Conservation (phyloP, 1,284 basidiomycete species). For the Trichosporon coremiiforme region DNA sequence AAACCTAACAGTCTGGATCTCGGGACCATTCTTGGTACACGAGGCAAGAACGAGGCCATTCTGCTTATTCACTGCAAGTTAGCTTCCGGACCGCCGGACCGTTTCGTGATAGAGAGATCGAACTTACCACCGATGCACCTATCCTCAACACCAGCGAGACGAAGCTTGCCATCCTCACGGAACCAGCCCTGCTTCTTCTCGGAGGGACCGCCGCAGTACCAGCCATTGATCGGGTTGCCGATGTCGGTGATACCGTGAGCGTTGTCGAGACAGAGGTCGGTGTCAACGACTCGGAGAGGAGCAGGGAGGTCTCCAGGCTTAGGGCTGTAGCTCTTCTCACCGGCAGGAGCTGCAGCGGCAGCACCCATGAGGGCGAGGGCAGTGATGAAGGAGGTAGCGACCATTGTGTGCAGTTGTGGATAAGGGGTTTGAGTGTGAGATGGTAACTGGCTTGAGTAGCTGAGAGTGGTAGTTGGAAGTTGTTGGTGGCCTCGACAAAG, state of each 20-base stretch:
- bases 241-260: not conserved
- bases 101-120: not conserved
- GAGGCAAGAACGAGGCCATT: not conserved
- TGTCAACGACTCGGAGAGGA: not conserved
- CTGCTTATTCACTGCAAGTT: not conserved
- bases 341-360: not conserved
- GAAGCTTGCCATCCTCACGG: not conserved
- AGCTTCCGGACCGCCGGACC: not conserved
- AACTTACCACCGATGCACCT: conserved; percentile 10
- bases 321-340: not conserved
- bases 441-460: not conserved
- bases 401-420: not conserved
- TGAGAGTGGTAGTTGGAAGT: not conserved
- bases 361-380: not conserved
- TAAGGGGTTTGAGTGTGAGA: not conserved
- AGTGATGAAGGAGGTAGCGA: conserved; percentile 6
- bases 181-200: conserved; percentile 2
- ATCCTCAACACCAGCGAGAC: not conserved
- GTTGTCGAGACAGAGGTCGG: conserved; percentile 14
- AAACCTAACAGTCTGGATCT: not conserved
- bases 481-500: not conserved
- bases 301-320: not conserved
- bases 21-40: not conserved
- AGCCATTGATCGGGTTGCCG: conserved; percentile 11
- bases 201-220: not conserved